Evolutionary conservation across 2,329 filamentous ascomycete genomes (phyloP).

Genomic region (Leptodontidium sp.): DNA sequence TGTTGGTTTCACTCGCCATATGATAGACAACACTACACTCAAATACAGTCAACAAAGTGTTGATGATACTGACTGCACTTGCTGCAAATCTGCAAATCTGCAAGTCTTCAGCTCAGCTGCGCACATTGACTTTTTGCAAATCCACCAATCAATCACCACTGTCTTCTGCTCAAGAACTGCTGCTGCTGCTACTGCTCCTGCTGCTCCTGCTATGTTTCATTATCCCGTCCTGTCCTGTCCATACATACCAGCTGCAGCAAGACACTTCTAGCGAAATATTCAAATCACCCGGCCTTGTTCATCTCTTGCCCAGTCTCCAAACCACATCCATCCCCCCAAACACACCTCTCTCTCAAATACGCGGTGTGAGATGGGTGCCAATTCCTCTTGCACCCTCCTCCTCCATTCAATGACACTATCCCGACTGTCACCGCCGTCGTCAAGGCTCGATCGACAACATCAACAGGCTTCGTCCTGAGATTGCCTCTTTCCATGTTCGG

Average conservation of each 20-base stretch:
- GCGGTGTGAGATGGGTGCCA: background rate
- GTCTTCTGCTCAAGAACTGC: too few species aligned
- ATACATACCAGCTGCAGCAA: slow-evolving; percentile 5
- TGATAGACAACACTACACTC: slow-evolving; percentile 5
- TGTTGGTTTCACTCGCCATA: too few species aligned
- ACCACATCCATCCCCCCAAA: background rate
- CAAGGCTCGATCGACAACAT: slow-evolving; percentile 1
- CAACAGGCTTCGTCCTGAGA: slow-evolving; percentile 22
- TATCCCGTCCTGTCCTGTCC: background rate
- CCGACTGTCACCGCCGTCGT: slow-evolving; percentile 19
- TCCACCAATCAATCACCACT: slow-evolving; percentile 7
- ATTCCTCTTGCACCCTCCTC: background rate
- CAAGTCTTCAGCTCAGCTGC: slow-evolving; percentile 10
- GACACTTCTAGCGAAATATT: slow-evolving; percentile 7
- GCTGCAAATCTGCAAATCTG: background rate
- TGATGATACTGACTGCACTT: slow-evolving; percentile 4
- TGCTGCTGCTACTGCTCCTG: background rate
- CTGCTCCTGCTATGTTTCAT: background rate
- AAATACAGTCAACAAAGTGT: background rate
- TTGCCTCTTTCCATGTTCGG: slow-evolving; percentile 7
- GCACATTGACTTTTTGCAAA: background rate
- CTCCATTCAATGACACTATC: slow-evolving; percentile 16
- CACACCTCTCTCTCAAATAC: background rate
- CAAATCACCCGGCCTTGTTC: background rate
- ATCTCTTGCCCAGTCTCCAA: background rate